A percentile compares a stretch with the other conserved stretches of the same genome.
phyloP scores from a whole-genome alignment of 345 rosid genomes.

The Punica granatum region DNA sequence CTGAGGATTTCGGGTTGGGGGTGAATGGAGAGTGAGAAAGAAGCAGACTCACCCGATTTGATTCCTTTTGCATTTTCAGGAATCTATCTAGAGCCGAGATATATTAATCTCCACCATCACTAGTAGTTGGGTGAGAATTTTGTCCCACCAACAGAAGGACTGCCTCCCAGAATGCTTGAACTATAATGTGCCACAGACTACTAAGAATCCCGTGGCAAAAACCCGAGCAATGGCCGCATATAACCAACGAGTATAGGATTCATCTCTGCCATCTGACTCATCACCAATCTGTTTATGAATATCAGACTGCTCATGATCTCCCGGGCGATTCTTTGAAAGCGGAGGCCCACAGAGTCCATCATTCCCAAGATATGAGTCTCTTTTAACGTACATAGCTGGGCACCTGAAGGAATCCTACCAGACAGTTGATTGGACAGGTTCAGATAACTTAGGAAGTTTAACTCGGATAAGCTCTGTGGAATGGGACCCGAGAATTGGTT shows the following conservation, averaged over 20 bases:
- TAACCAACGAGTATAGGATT: not conserved
- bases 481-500: constrained; percentile 1
- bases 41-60: not conserved
- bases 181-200: not conserved
- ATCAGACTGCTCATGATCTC: not conserved
- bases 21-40: not conserved
- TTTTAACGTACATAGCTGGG: not conserved
- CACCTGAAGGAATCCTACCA: not conserved
- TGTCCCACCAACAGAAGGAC: not conserved
- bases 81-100: not conserved
- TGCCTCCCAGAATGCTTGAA: constrained; percentile 1
- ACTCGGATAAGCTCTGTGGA: not conserved
- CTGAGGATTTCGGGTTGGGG: not conserved
- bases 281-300: not conserved
- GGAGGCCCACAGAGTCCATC: constrained; percentile 2
- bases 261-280: not conserved
- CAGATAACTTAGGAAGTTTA: not conserved
- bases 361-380: not conserved
- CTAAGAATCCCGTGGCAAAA: not conserved
- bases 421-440: constrained; percentile 3
- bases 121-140: not conserved
- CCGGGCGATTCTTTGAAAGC: not conserved
- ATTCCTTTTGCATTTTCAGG: not conserved
- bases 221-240: not conserved
- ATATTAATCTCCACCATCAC: not conserved